Base-by-base conservation (phyloP, 1,284 basidiomycete genomes). In the Leccinum pallidistipes region DNA sequence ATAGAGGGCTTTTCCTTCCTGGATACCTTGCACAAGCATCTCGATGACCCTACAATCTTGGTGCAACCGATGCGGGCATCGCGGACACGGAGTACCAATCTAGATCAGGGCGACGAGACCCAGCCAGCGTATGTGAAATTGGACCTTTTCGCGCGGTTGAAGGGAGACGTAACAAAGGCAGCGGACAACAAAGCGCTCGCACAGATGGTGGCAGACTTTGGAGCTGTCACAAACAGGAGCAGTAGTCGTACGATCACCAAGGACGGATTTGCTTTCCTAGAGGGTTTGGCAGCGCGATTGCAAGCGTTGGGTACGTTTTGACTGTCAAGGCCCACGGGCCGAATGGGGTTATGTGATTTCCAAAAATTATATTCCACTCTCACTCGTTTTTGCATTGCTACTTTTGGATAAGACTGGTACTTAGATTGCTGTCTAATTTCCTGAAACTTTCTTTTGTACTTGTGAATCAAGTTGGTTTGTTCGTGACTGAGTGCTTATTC, bases 231-330 rank as follows among this genome's bases (percentile, higher is more conserved):
- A 34, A 85, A 88, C 69, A 80, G 81, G 70, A 86, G 83, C 66
- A 84, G 79, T 58, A 84, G 86, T 40, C 79, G 86, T 65, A 89
- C 85, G 56, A 78, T 91, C 55, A 91, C 87, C 29, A 91, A 90
- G 82, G 87, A 91, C 66, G 89, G 88, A 47, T 82, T 90, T 68
- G 81, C 80, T 5, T 91, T 91, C 72, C 74, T 91, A 60, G 83
- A 86, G 58, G 83, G 83, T 50, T 69, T 90, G 45, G 81, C 83
- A 7, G 77, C 76, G 55, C 77, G 84, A 62, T 70, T 91, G 63
- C 77, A 75, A 64, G 74, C 57, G 10, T 38, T 77, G 57, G 57
- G 56, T 32, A 70, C 57, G 70, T 18, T 24, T 32, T 34, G 8
- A 16, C 38, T 49, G 47, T 24, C 47, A 49, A 8, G 47, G 24